Evolutionary conservation across 345 rosid genomes (phyloP).

Genomic region (Camelina neglecta): DNA sequence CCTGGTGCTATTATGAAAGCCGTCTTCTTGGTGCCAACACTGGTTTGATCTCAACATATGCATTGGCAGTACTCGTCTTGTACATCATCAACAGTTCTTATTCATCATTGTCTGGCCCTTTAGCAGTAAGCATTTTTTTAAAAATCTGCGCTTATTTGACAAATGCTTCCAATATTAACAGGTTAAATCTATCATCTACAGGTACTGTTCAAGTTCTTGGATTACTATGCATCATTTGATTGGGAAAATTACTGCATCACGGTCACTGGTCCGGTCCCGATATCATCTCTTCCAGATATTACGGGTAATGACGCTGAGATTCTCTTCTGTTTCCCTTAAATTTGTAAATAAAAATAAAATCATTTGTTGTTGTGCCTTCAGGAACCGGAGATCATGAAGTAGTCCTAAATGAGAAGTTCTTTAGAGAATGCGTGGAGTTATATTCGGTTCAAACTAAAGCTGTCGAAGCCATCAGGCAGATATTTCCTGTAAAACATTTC

Average conservation of each 20-base stretch:
- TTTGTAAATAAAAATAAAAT: background rate
- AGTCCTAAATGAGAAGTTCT: constrained; percentile 60
- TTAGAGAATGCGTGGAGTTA: constrained; percentile 51
- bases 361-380: constrained; percentile 26
- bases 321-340: background rate
- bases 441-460: constrained; percentile 50
- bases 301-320: constrained; percentile 52
- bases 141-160: background rate
- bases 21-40: constrained; percentile 83
- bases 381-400: constrained; percentile 41
- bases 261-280: constrained; percentile 60
- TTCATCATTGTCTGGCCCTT: constrained; percentile 67
- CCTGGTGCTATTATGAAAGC: constrained; percentile 95
- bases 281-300: constrained; percentile 59
- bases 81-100: constrained; percentile 70
- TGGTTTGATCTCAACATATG: constrained; percentile 86
- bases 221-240: constrained; percentile 76
- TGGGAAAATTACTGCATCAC: constrained; percentile 70
- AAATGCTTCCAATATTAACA: background rate
- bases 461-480: constrained; percentile 38
- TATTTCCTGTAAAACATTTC: constrained; percentile 63
- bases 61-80: constrained; percentile 72
- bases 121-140: constrained; percentile 55
- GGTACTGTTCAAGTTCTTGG: constrained; percentile 74
- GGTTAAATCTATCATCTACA: constrained; percentile 37